phyloP scores from a whole-genome alignment of 2,329 filamentous ascomycete species.

The Diaporthe sp. region DNA sequence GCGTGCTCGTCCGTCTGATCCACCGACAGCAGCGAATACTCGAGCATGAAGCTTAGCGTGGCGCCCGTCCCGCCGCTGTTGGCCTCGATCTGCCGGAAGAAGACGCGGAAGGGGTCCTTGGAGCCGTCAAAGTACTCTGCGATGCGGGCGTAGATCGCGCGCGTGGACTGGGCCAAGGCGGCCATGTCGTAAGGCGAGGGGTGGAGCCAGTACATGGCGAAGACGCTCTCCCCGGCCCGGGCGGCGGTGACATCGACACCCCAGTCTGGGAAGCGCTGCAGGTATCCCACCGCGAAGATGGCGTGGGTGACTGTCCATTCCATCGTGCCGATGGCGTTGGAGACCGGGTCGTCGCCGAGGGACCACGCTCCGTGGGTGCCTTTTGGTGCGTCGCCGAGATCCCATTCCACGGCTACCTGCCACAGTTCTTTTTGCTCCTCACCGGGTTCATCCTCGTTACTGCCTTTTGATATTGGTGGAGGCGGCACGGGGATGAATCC shows the following conservation, averaged over 20 bases:
- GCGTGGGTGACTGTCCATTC: conserved; percentile 11
- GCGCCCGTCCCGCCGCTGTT: conserved; percentile 23
- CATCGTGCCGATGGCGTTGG: not conserved
- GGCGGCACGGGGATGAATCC: conserved; percentile 32
- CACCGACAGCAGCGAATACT: conserved; percentile 32
- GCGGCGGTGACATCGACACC: not conserved
- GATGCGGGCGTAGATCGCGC: conserved; percentile 27
- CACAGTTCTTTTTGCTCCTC: not conserved
- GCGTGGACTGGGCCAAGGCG: conserved; percentile 12
- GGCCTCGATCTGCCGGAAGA: conserved; percentile 35
- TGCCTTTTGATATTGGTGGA: not conserved
- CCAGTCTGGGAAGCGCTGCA: conserved; percentile 33
- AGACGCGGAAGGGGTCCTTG: conserved; percentile 33
- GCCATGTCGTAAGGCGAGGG: conserved; percentile 31
- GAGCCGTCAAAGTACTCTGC: conserved; percentile 30
- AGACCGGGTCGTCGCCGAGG: conserved; percentile 9
- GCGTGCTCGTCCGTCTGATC: conserved; percentile 7
- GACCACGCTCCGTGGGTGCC: conserved; percentile 31
- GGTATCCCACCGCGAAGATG: conserved; percentile 34
- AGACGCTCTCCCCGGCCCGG: not conserved
- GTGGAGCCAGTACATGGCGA: conserved; percentile 34
- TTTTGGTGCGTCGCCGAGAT: conserved; percentile 6
- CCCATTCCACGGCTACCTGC: conserved; percentile 34
- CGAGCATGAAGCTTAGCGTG: conserved; percentile 34
- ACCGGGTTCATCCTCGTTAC: not conserved